Percentiles rank a stretch among this genome's conserved stretches.
phyloP scores from a whole-genome alignment of 1,139 yeast species.

The Geotrichum armillariae region DNA sequence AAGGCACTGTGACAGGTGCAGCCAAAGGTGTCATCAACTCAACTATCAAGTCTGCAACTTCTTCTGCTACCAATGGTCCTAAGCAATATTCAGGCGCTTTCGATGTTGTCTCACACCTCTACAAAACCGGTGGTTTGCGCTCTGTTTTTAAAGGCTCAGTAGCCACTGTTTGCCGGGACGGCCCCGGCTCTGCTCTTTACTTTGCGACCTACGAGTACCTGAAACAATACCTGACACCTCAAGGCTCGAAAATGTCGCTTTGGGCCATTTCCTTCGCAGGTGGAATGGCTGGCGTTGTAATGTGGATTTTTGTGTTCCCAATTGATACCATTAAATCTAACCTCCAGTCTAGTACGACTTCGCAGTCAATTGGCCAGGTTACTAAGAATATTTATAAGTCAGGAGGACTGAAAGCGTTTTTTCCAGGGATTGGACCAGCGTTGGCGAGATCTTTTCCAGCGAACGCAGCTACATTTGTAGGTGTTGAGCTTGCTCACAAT shows the following conservation, averaged over 20 bases:
- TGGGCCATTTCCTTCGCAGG: conserved; percentile 85
- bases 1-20: too few species aligned
- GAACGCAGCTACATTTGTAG: conserved; percentile 95
- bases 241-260: conserved; percentile 56
- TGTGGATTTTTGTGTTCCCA: conserved; percentile 98
- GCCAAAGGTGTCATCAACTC: too few species aligned
- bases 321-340: conserved; percentile 92
- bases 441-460: conserved; percentile 95
- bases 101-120: conserved; percentile 66
- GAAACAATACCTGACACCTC: conserved; percentile 59
- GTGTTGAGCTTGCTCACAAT: conserved; percentile 85
- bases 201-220: conserved; percentile 91
- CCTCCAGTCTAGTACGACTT: conserved; percentile 65
- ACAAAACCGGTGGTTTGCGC: conserved; percentile 76
- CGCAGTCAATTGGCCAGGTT: conserved; percentile 62
- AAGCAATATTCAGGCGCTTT: conserved; percentile 50
- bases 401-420: conserved; percentile 88
- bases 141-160: conserved; percentile 89
- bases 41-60: too few species aligned
- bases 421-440: conserved; percentile 98
- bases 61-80: conserved; percentile 33
- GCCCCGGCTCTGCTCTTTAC: conserved; percentile 97
- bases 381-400: conserved; percentile 60
- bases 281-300: conserved; percentile 91
- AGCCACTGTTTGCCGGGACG: conserved; percentile 94